phyloP scores from a whole-genome alignment of 2,329 filamentous ascomycete species.

The Elsinoe ampelina region DNA sequence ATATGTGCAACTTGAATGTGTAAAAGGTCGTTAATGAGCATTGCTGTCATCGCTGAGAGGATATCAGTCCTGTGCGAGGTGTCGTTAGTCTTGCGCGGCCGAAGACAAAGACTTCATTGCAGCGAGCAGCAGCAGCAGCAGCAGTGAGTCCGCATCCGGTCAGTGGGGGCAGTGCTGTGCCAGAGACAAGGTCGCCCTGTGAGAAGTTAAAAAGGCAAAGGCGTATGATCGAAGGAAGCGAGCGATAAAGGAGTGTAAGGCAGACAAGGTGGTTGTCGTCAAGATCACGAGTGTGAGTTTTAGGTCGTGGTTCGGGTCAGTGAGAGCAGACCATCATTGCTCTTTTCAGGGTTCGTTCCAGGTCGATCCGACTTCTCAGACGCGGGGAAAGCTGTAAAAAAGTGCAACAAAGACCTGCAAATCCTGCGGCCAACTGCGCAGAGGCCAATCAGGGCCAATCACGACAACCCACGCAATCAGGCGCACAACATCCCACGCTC shows the following conservation, averaged over 20 bases:
- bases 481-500: conserved; percentile 3
- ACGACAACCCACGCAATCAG: conserved; percentile 8
- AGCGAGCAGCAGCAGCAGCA: neutral
- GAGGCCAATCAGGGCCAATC: neutral
- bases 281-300: neutral
- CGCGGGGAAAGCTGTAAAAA: conserved; percentile 1
- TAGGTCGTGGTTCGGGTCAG: neutral
- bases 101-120: conserved; percentile 10
- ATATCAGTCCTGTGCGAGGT: neutral
- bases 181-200: neutral
- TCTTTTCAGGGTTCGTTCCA: conserved; percentile 10
- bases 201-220: neutral
- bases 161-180: neutral
- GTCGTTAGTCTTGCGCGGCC: neutral
- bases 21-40: neutral
- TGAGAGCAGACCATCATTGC: neutral
- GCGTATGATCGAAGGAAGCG: neutral
- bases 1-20: neutral
- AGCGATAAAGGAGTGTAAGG: neutral
- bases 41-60: neutral
- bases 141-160: neutral
- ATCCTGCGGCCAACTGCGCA: no score
- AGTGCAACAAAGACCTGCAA: no score
- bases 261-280: neutral
- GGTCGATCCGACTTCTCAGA: conserved; percentile 2